These are phyloP conservation scores for Eutypella sp. DNA, from an alignment of 2,329 filamentous ascomycete genomes.

Conservation along the genomic window DNA sequence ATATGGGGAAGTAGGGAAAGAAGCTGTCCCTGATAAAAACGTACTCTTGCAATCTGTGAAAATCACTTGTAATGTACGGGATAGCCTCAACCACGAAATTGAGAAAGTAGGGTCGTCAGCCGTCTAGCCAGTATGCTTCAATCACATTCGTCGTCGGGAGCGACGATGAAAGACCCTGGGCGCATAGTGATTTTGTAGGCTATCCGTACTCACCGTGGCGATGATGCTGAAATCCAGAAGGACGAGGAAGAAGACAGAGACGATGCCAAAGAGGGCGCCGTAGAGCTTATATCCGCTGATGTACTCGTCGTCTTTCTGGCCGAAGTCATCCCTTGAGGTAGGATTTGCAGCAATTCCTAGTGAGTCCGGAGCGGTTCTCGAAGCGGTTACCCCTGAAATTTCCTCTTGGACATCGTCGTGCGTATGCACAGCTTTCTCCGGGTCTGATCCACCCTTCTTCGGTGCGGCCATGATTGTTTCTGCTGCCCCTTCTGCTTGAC, in stretches of 20 bases:
- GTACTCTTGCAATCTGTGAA: constrained; percentile 38
- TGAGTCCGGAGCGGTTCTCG: neutral
- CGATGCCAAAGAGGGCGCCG: constrained; percentile 9
- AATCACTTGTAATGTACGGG: constrained; percentile 40
- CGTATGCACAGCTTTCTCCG: neutral
- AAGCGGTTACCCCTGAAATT: neutral
- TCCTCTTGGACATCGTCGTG: neutral
- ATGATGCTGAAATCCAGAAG: constrained; percentile 45
- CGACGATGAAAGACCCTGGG: neutral
- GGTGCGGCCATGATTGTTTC: neutral
- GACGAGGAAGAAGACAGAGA: constrained; percentile 41
- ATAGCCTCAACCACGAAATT: constrained; percentile 25
- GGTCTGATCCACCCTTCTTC: neutral
- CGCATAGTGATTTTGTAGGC: neutral
- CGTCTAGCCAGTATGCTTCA: neutral
- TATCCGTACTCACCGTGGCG: constrained; percentile 30
- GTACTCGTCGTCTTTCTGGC: constrained; percentile 1
- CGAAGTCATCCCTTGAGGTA: neutral
- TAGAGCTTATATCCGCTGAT: neutral
- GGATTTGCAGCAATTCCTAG: neutral
- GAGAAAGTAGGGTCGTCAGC: neutral
- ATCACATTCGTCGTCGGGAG: neutral
- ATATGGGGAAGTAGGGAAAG: neutral
- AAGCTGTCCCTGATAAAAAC: neutral
- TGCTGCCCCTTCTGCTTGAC: neutral